These are phyloP conservation scores for Talaromyces sp. DNA, from an alignment of 2,329 filamentous ascomycete genomes.

Conservation along the genomic window DNA sequence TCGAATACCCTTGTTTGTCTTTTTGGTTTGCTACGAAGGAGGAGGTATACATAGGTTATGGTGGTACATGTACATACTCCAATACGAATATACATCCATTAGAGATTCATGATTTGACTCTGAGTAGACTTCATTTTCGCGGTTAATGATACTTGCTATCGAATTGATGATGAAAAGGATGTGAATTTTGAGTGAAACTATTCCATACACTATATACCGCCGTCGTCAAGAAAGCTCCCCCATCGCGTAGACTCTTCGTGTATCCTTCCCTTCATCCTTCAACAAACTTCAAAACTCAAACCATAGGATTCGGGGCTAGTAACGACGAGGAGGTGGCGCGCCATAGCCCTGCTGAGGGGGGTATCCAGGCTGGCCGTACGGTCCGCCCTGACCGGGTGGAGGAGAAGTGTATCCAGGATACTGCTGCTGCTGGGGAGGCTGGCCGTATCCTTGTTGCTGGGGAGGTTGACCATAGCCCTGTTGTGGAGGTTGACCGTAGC, in stretches of 20 bases:
- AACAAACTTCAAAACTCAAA: not conserved
- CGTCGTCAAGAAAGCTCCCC: not conserved
- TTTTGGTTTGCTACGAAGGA: no score
- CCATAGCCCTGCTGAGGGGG: conserved; percentile 3
- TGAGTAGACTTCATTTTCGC: no score
- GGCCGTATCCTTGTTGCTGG: conserved; percentile 12
- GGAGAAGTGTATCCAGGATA: conserved; percentile 17
- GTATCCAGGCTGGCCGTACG: conserved; percentile 2
- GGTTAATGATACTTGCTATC: no score
- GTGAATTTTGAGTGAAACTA: not conserved
- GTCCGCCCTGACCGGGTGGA: not conserved
- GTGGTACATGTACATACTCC: no score
- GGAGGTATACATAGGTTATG: no score
- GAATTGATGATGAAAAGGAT: not conserved
- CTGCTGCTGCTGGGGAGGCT: conserved; percentile 10
- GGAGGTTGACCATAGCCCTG: conserved; percentile 3
- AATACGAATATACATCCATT: no score
- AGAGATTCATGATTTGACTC: no score
- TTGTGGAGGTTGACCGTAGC: conserved; percentile 4
- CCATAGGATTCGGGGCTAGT: not conserved
- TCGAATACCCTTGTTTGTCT: no score
- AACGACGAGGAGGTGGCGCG: conserved; percentile 4
- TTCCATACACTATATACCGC: conserved; percentile 1
- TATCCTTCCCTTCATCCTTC: not conserved
- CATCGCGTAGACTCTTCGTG: not conserved